Percentiles rank a stretch among this genome's conserved stretches.
These are phyloP conservation scores for Trametes elegans DNA, from an alignment of 768 basidiomycete genomes.

Conservation along the genomic window DNA sequence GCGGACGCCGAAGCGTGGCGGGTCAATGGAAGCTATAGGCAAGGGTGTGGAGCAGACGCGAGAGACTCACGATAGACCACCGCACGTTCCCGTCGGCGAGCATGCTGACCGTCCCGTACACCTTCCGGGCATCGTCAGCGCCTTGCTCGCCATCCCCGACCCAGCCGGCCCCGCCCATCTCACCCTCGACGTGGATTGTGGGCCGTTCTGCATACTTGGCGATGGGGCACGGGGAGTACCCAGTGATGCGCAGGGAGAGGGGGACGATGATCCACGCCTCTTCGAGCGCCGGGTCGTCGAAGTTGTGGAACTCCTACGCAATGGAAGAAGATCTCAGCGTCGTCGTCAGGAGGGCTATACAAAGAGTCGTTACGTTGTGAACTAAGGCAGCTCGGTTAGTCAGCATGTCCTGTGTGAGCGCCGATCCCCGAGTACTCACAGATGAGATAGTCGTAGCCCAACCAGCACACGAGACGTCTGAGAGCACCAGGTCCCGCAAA, in stretches of 20 bases:
- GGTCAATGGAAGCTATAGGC: no score
- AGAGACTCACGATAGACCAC: constrained; percentile 46
- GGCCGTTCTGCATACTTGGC: constrained; percentile 37
- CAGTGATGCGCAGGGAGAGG: constrained; percentile 40
- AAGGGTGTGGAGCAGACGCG: no score
- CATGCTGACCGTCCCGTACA: constrained; percentile 47
- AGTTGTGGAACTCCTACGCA: constrained; percentile 8
- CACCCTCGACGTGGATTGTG: constrained; percentile 49
- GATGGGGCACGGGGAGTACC: constrained; percentile 26
- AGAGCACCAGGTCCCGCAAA: no score
- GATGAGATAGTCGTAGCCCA: constrained; percentile 23
- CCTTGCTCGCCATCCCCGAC: neutral
- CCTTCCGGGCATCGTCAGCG: constrained; percentile 34
- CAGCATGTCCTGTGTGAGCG: neutral
- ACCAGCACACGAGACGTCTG: constrained; percentile 28
- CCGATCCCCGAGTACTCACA: constrained; percentile 5
- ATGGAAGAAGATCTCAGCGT: neutral
- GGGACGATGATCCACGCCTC: constrained; percentile 57
- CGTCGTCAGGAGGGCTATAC: neutral
- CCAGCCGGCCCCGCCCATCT: constrained; percentile 37
- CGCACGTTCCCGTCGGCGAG: constrained; percentile 48
- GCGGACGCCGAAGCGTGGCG: no score
- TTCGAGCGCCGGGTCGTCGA: constrained; percentile 21
- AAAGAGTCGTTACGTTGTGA: constrained; percentile 15
- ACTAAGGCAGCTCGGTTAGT: neutral